Evolutionary conservation across 495 filamentous ascomycete genomes (phyloP).

Genomic region (Penicillium chermesinum): DNA sequence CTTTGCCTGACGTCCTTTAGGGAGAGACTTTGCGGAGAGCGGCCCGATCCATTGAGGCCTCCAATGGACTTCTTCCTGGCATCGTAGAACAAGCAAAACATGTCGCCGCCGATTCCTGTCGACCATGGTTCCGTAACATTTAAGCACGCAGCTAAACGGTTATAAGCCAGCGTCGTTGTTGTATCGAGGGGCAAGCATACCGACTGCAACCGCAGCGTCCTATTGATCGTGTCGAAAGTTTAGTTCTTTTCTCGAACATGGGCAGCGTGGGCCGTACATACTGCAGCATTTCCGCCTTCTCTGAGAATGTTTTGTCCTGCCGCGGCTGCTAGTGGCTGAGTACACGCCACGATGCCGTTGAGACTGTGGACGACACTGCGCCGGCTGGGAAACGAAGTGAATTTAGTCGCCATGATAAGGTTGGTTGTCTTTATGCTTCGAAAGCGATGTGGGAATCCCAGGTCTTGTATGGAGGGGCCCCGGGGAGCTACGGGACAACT

Average conservation of each 20-base stretch:
- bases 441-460: too few relatives aligned
- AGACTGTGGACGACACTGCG: not conserved
- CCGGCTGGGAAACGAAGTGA: not conserved
- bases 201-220: not conserved
- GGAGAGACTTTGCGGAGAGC: not conserved
- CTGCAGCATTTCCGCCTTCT: not conserved
- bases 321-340: not conserved
- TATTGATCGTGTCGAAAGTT: not conserved
- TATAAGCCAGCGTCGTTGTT: not conserved
- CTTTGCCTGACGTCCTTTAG: not conserved
- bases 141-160: slow-evolving; percentile 1
- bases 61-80: not conserved
- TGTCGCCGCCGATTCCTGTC: slow-evolving; percentile 1
- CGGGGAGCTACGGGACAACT: not conserved
- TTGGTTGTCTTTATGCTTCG: not conserved
- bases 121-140: slow-evolving; percentile 1
- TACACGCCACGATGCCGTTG: slow-evolving; percentile 2
- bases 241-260: not conserved
- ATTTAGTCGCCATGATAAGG: not conserved
- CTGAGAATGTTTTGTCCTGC: slow-evolving; percentile 1
- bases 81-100: slow-evolving; percentile 1
- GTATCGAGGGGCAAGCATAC: not conserved
- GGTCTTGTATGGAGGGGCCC: too few relatives aligned
- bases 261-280: not conserved
- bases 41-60: not conserved